Base-by-base conservation (phyloP, 805 yeast species). In the Zygosaccharomyces bisporus region DNA sequence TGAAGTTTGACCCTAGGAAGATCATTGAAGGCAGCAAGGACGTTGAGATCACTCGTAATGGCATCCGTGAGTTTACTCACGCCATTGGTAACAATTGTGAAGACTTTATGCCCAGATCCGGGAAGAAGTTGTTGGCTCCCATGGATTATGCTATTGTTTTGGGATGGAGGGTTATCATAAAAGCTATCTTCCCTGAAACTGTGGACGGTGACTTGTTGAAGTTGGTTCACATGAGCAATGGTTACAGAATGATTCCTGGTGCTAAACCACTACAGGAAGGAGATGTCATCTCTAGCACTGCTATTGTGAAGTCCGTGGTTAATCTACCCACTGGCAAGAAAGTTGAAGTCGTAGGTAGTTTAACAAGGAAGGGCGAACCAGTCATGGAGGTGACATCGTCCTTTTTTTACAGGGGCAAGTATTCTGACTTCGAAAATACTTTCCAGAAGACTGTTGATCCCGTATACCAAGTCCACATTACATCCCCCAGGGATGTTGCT, bases 131-230 rank as follows among this genome's bases (percentile, higher is more conserved):
- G 47, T 74, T 81, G 57, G 99, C 98, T 39, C 99, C 99, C 61
- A 91, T 93, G 98, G 99, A 93, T 74, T 93, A 90, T 64, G 98
- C 99, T 39, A 93, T 93, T 67, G 97, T 93, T 46, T 80, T 90
- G 57, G 98, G 99, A 36, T 93, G 99, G 99, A 85, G 84, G 72
- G 95, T 97, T 40, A 91, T 93, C 64, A 91, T 93, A 73, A 88
- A 86, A 74, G 90, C 97, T n/a, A 86, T 93, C 57, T 93, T 93
- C 93, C 99, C 99, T 44, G 79, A 80, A 64, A 80, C 83, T 51
- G 95, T 93, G 59, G 98, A 95, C 66, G 99, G 99, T 70, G 99
- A 93, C 67, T 76, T 93, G 63, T 76, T 93, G 71, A 85, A 83
- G 66, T 77, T 93, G 61, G 99, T 93, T 45, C 99, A 93, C 68